These are phyloP conservation scores for Scedosporium dehoogii DNA, from an alignment of 2,329 filamentous ascomycete genomes.

Conservation along the genomic window DNA sequence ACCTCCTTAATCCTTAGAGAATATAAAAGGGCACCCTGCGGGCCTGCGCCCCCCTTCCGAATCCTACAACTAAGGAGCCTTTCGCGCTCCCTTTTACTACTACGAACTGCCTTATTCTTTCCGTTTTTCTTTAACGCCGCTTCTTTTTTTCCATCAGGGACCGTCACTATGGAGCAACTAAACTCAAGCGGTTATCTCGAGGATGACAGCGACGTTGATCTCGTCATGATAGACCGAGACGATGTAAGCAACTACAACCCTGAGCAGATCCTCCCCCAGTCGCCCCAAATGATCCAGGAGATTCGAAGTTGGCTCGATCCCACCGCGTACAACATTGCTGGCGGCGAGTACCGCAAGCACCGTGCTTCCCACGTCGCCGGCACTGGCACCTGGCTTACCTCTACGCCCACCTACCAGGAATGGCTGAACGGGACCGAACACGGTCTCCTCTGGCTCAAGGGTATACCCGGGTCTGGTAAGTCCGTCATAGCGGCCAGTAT, in stretches of 20 bases:
- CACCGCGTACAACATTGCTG: slow-evolving; percentile 15
- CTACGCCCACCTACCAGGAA: slow-evolving; percentile 9
- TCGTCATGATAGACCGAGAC: slow-evolving; percentile 16
- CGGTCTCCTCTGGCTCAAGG: slow-evolving; percentile 21
- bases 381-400: slow-evolving; percentile 13
- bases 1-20: no score
- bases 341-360: slow-evolving; percentile 19
- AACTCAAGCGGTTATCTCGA: not conserved
- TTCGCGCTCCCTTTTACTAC: no score
- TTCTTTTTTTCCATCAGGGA: no score
- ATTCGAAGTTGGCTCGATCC: slow-evolving; percentile 21
- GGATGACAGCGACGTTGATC: slow-evolving; percentile 12
- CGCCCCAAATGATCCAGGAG: slow-evolving; percentile 9
- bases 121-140: no score
- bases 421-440: slow-evolving; percentile 10
- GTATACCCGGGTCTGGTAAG: slow-evolving; percentile 28
- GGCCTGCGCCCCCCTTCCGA: no score
- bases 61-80: no score
- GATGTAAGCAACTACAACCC: slow-evolving; percentile 22
- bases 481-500: slow-evolving; percentile 20
- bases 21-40: no score
- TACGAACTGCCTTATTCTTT: no score
- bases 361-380: slow-evolving; percentile 12
- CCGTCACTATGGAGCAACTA: no score
- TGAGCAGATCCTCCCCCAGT: slow-evolving; percentile 20